Evolutionary conservation across 2,329 filamentous ascomycete species (phyloP), one percentile per base, ranked within the genome.

Genomic region (Sordariomycetes sp.): DNA sequence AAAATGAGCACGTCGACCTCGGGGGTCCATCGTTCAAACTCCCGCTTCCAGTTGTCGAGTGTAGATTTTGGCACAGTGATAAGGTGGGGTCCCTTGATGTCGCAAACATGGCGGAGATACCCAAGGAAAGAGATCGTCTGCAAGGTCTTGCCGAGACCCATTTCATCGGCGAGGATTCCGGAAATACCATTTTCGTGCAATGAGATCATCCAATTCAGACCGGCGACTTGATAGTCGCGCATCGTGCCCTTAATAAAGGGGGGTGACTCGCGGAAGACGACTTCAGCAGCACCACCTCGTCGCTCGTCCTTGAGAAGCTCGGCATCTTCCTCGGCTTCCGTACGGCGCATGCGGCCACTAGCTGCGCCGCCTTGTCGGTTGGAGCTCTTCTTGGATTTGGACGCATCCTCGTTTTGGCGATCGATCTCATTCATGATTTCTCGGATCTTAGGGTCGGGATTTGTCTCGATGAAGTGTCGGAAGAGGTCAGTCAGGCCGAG

Each of bases 121-220:
- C 92, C 92, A 21, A 98, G 64, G 61, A 98, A 98, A 2, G 92
- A 83, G 39, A 98, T 98, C 1, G 92, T 98, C 61, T 98, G 92
- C 19, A 98, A 63, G 1, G 92, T 98, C 68, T 98, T 98, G 50
- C 92, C 92, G 15, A 98, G 70, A 59, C 92, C 92, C 92, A 98
- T 98, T 63, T 98, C 92, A 53, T 98, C 92, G 40, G 92, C 92
- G 32, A 98, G 68, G 42, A 98, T 98, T 46, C 92, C 92, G 15
- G 90, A 96, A 45, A 98, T 98, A 66, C 92, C 92, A 50, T 98
- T 98, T 59, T 98, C 92, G 50, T 98, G 92, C 6, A 98, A 72
- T 10, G 88, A 96, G 46, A 98, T 87, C 30, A 98, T 73, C 92
- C 92, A 98, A 58, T 98, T 98, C 45, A 98, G 69, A 45, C 92